Percentiles rank a stretch among this genome's conserved stretches.
These are phyloP conservation scores for Lathyrus oleraceus DNA, from an alignment of 306 rosid genomes.

Conservation along the genomic window DNA sequence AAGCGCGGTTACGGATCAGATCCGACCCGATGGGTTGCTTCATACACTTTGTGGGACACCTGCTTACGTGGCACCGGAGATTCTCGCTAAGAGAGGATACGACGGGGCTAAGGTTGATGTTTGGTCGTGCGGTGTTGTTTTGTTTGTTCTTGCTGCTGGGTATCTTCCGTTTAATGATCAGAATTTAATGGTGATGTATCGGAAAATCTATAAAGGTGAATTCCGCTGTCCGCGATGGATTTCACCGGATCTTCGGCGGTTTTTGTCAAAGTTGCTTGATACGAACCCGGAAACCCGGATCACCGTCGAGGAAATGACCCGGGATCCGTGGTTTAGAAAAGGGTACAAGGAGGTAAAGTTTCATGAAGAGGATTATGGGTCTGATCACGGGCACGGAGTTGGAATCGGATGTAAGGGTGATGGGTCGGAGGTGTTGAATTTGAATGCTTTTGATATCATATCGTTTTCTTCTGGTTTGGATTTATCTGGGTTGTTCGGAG, in stretches of 20 bases:
- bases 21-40: conserved; percentile 47
- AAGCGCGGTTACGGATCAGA: conserved; percentile 47
- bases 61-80: conserved; percentile 57
- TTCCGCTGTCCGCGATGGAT: conserved; percentile 53
- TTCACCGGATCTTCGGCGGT: conserved; percentile 43
- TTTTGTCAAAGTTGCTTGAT: conserved; percentile 36
- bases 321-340: conserved; percentile 50
- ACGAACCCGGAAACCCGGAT: conserved; percentile 48
- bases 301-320: conserved; percentile 42
- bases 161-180: conserved; percentile 51
- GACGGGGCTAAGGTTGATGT: conserved; percentile 51
- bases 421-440: conserved; percentile 3
- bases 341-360: conserved; percentile 35
- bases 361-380: conserved; percentile 31
- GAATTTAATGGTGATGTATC: conserved; percentile 48
- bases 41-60: conserved; percentile 57
- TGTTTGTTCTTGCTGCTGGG: conserved; percentile 44
- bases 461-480: conserved; percentile 45
- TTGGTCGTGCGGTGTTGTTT: conserved; percentile 53
- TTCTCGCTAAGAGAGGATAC: conserved; percentile 45
- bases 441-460: conserved; percentile 50
- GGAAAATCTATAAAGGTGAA: conserved; percentile 47
- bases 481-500: conserved; percentile 41
- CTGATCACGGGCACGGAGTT: background rate
- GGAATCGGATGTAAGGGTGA: conserved; percentile 3